These are phyloP conservation scores for Chalciporus sphaerocephalus DNA, from an alignment of 768 basidiomycete species.

Conservation along the genomic window DNA sequence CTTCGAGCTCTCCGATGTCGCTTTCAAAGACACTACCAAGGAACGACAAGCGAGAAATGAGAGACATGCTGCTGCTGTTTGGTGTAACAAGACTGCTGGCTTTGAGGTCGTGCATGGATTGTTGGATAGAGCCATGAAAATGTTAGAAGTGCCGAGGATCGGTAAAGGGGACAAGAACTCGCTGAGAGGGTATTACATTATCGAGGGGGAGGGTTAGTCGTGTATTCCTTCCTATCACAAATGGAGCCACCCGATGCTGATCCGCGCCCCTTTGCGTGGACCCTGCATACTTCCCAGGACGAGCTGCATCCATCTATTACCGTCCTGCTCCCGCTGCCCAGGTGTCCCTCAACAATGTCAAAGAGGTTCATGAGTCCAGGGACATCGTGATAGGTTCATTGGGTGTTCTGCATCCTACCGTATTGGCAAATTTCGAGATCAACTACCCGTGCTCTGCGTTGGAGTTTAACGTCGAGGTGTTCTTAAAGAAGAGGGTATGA, in stretches of 20 bases:
- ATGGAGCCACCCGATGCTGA: constrained; percentile 4
- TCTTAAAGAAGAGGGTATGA: constrained; percentile 57
- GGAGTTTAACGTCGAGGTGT: constrained; percentile 94
- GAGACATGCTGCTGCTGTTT: constrained; percentile 83
- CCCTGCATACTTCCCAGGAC: constrained; percentile 90
- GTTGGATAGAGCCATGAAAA: constrained; percentile 92
- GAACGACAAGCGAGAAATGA: constrained; percentile 88
- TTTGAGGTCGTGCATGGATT: constrained; percentile 96
- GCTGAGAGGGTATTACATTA: constrained; percentile 84
- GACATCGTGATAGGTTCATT: constrained; percentile 84
- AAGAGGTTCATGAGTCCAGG: constrained; percentile 37
- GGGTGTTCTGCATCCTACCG: constrained; percentile 90
- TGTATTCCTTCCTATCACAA: not conserved
- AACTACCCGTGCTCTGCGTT: constrained; percentile 90
- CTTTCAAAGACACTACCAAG: constrained; percentile 72
- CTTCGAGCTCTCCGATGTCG: constrained; percentile 92
- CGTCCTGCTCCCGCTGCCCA: constrained; percentile 44
- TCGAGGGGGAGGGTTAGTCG: constrained; percentile 74
- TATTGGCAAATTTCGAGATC: constrained; percentile 91
- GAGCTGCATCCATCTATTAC: constrained; percentile 89
- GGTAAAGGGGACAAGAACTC: constrained; percentile 50
- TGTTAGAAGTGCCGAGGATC: constrained; percentile 87
- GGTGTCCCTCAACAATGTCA: constrained; percentile 39
- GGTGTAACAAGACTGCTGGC: constrained; percentile 95
- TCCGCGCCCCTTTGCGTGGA: constrained; percentile 44